phyloP scores from a whole-genome alignment of 1,139 yeast species.

The Pichia sp. region DNA sequence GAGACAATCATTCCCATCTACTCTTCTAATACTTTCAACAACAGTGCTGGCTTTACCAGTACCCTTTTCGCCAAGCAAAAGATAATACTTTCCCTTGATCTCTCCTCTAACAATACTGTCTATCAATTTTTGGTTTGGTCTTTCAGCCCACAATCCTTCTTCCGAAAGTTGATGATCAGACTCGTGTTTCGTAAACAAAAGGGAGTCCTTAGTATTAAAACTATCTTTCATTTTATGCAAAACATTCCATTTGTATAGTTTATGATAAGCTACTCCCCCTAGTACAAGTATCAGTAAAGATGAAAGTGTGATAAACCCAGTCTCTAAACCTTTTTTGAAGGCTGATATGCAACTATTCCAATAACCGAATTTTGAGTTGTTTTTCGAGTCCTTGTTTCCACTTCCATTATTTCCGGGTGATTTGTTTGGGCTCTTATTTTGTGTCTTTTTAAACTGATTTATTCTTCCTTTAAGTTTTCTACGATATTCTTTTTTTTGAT shows the following conservation, averaged over 20 bases:
- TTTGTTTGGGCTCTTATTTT: too few species aligned
- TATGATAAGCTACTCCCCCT: constrained; percentile 67
- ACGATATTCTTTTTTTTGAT: constrained; percentile 7
- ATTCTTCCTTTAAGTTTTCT: too few species aligned
- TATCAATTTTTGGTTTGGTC: constrained; percentile 60
- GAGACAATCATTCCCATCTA: constrained; percentile 59
- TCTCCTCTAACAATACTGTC: constrained; percentile 63
- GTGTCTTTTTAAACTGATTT: too few species aligned
- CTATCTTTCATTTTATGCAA: constrained; percentile 59
- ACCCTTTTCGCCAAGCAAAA: constrained; percentile 78
- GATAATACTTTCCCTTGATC: constrained; percentile 58
- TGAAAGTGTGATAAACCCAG: constrained; percentile 70
- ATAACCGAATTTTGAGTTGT: background rate
- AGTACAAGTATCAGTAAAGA: constrained; percentile 63
- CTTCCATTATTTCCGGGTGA: too few species aligned
- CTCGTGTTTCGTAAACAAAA: constrained; percentile 38
- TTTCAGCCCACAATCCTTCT: constrained; percentile 50
- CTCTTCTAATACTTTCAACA: constrained; percentile 60
- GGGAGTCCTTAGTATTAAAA: constrained; percentile 52
- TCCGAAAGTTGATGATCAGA: constrained; percentile 31
- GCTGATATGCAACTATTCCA: background rate
- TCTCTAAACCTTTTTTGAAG: constrained; percentile 34
- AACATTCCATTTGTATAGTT: constrained; percentile 52
- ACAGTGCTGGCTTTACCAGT: constrained; percentile 77
- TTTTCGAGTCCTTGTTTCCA: background rate